These are phyloP conservation scores for Herpotrichia juniperi DNA, from an alignment of 2,329 filamentous ascomycete genomes.

Conservation along the genomic window DNA sequence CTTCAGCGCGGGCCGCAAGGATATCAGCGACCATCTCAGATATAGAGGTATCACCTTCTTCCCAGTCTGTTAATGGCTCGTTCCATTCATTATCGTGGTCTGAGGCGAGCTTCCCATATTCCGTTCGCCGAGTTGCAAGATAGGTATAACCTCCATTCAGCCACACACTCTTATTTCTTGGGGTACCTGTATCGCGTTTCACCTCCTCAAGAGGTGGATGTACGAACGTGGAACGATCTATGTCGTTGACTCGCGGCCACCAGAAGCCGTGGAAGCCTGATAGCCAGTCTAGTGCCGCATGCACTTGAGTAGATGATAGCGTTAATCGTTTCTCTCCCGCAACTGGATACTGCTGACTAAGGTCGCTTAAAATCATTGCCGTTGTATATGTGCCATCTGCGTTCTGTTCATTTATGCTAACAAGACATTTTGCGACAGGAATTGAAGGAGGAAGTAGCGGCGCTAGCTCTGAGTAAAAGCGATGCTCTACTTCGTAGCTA, in stretches of 20 bases:
- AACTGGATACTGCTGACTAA: conserved; percentile 60
- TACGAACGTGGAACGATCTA: conserved; percentile 48
- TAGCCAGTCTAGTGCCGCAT: conserved; percentile 66
- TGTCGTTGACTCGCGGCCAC: conserved; percentile 44
- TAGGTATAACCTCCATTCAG: conserved; percentile 73
- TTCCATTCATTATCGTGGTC: conserved; percentile 64
- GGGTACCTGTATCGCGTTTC: conserved; percentile 31
- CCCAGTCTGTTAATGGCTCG: conserved; percentile 52
- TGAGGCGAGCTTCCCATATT: conserved; percentile 57
- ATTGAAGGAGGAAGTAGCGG: conserved; percentile 53
- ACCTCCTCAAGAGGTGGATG: conserved; percentile 64
- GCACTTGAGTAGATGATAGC: conserved; percentile 56
- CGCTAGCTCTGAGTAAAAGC: conserved; percentile 66
- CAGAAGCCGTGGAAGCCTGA: conserved; percentile 65
- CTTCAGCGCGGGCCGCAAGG: conserved; percentile 55
- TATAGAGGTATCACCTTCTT: conserved; percentile 41
- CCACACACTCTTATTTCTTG: conserved; percentile 53
- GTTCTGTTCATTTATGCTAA: conserved; percentile 50
- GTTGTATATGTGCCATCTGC: conserved; percentile 46
- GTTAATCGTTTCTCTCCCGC: conserved; percentile 60
- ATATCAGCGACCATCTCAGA: conserved; percentile 61
- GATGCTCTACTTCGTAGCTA: conserved; percentile 71
- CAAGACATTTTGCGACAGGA: conserved; percentile 59
- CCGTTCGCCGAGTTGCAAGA: conserved; percentile 65
- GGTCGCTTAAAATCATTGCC: conserved; percentile 65